phyloP scores from a whole-genome alignment of 139 green algal genomes.

The Coelastrella sp. region DNA sequence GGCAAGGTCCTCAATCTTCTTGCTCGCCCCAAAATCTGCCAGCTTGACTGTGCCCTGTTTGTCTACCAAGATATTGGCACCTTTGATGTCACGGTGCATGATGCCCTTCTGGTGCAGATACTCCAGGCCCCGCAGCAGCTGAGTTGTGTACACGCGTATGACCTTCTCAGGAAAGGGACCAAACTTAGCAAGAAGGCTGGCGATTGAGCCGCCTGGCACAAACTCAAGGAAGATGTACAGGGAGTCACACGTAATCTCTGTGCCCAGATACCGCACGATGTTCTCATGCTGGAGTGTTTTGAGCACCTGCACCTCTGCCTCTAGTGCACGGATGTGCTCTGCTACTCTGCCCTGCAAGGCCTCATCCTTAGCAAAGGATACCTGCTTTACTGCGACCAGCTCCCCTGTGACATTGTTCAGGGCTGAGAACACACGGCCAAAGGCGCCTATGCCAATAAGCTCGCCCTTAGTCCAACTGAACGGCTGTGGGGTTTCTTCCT shows the following conservation, averaged over 20 bases:
- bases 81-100: conserved; percentile 89
- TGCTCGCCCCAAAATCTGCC: conserved; percentile 95
- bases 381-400: conserved; percentile 97
- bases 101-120: conserved; percentile 93
- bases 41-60: conserved; percentile 92
- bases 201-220: conserved; percentile 94
- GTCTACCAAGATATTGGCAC: conserved; percentile 97
- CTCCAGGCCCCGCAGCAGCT: conserved; percentile 88
- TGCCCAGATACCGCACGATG: conserved; percentile 97
- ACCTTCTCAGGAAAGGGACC: conserved; percentile 74
- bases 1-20: conserved; percentile 93
- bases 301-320: conserved; percentile 90
- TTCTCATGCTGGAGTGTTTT: conserved; percentile 87
- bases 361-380: conserved; percentile 71
- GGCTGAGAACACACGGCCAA: conserved; percentile 87
- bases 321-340: conserved; percentile 81
- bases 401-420: conserved; percentile 93
- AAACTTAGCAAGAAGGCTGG: conserved; percentile 90
- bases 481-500: conserved; percentile 13
- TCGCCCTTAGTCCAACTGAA: conserved; percentile 88
- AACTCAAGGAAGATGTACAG: conserved; percentile 99
- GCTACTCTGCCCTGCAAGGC: conserved; percentile 58
- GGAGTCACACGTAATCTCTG: conserved; percentile 70
- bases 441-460: conserved; percentile 93
- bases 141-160: conserved; percentile 82